phyloP scores from a whole-genome alignment of 345 rosid genomes.

The Euphorbia tirucalli region DNA sequence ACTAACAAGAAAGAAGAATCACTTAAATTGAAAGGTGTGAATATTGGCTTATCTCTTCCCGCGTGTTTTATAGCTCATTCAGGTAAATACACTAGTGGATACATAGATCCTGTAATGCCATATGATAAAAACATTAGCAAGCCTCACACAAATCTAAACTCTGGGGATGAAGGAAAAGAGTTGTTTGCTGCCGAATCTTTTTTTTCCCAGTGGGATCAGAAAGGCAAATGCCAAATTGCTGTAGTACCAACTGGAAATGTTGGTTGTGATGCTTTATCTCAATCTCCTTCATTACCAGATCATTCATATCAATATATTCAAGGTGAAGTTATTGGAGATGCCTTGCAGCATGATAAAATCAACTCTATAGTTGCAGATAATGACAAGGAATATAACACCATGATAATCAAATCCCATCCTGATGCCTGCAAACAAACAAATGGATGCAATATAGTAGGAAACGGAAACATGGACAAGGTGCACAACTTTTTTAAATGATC shows the following conservation, averaged over 20 bases:
- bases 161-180: constrained; percentile 7
- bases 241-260: not conserved
- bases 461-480: not conserved
- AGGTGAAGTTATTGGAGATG: constrained; percentile 8
- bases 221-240: constrained; percentile 21
- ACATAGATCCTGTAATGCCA: not conserved
- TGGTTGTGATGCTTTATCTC: constrained; percentile 5
- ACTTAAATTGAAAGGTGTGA: not conserved
- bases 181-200: constrained; percentile 3
- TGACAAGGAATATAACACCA: constrained; percentile 7
- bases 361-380: not conserved
- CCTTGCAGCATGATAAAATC: not conserved
- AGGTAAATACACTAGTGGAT: not conserved
- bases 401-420: no score
- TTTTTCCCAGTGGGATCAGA: constrained; percentile 26
- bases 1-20: constrained; percentile 4
- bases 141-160: constrained; percentile 12
- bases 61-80: not conserved
- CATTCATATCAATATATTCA: constrained; percentile 1
- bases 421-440: constrained; percentile 1
- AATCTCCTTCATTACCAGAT: constrained; percentile 12
- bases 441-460: not conserved
- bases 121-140: constrained; percentile 1
- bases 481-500: not conserved
- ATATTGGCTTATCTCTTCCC: constrained; percentile 5